These are phyloP conservation scores for Aspergillus sclerotiicarbonarius DNA, from an alignment of 495 filamentous ascomycete species.

Conservation along the genomic window DNA sequence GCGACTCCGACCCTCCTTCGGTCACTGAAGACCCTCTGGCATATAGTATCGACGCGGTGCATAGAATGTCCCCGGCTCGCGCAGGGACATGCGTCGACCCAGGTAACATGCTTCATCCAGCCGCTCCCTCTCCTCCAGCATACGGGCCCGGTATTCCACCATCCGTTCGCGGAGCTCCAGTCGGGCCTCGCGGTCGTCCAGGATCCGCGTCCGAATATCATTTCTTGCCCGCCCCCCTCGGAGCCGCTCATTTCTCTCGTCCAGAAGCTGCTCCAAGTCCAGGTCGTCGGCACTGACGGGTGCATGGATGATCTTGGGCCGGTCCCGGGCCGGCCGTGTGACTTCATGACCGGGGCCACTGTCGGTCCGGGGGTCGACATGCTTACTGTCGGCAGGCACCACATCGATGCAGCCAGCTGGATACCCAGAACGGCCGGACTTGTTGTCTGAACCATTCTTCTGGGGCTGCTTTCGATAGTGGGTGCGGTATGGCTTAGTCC, in stretches of 20 bases:
- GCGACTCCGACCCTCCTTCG: not conserved
- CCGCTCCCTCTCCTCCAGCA: conserved; percentile 23
- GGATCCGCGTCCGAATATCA: conserved; percentile 31
- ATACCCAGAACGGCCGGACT: conserved; percentile 7
- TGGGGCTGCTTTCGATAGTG: conserved; percentile 21
- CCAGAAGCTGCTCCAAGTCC: conserved; percentile 17
- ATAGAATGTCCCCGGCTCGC: conserved; percentile 17
- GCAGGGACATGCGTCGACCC: conserved; percentile 17
- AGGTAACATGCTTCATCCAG: conserved; percentile 21
- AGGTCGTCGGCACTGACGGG: conserved; percentile 15
- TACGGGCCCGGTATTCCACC: conserved; percentile 19
- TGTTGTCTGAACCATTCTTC: not conserved
- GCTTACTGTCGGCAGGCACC: conserved; percentile 14
- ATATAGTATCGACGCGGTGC: conserved; percentile 16
- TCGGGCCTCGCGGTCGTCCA: conserved; percentile 30
- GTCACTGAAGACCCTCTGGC: conserved; percentile 7
- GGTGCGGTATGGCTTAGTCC: conserved; percentile 14
- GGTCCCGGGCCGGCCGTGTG: conserved; percentile 13
- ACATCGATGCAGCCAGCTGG: conserved; percentile 15
- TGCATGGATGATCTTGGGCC: conserved; percentile 21
- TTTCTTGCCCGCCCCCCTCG: conserved; percentile 15
- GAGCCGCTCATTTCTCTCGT: conserved; percentile 14
- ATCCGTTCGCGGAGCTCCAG: conserved; percentile 27
- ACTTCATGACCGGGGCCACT: conserved; percentile 9
- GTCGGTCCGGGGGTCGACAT: not conserved